Conservation (phyloP, 78 protist species). For the Polysphondylium violaceum region DNA sequence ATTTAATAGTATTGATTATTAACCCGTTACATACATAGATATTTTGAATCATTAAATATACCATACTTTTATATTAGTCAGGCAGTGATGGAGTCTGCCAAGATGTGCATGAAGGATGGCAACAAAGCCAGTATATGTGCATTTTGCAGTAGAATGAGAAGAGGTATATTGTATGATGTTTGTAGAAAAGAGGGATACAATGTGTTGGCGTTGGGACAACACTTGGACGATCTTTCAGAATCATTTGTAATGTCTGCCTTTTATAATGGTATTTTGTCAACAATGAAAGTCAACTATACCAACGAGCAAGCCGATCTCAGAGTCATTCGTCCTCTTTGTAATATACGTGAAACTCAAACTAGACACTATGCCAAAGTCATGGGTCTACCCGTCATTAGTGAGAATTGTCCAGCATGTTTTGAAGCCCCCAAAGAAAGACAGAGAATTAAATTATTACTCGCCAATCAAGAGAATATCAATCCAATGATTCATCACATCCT, state of each 20-base stretch:
- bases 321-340: slow-evolving; percentile 88
- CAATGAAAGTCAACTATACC: slow-evolving; percentile 76
- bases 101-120: slow-evolving; percentile 19
- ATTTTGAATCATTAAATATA: slow-evolving; percentile 41
- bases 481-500: slow-evolving; percentile 22
- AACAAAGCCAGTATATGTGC: slow-evolving; percentile 43
- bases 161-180: slow-evolving; percentile 86
- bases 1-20: slow-evolving; percentile 20
- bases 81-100: slow-evolving; percentile 10
- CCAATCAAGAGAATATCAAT: slow-evolving; percentile 24
- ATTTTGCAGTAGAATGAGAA: slow-evolving; percentile 69
- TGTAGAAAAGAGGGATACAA: slow-evolving; percentile 89
- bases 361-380: slow-evolving; percentile 69
- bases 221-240: slow-evolving; percentile 90
- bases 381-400: slow-evolving; percentile 89
- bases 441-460: slow-evolving; percentile 81
- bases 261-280: slow-evolving; percentile 84
- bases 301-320: slow-evolving; percentile 89
- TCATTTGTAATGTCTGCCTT: slow-evolving; percentile 87
- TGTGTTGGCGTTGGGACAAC: slow-evolving; percentile 92
- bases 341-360: slow-evolving; percentile 83
- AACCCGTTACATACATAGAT: not conserved
- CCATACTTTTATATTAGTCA: slow-evolving; percentile 60
- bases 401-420: slow-evolving; percentile 96
- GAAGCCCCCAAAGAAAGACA: slow-evolving; percentile 89